Base-by-base conservation (phyloP, 2,329 filamentous ascomycete species). In the Ophiostoma perfectum region DNA sequence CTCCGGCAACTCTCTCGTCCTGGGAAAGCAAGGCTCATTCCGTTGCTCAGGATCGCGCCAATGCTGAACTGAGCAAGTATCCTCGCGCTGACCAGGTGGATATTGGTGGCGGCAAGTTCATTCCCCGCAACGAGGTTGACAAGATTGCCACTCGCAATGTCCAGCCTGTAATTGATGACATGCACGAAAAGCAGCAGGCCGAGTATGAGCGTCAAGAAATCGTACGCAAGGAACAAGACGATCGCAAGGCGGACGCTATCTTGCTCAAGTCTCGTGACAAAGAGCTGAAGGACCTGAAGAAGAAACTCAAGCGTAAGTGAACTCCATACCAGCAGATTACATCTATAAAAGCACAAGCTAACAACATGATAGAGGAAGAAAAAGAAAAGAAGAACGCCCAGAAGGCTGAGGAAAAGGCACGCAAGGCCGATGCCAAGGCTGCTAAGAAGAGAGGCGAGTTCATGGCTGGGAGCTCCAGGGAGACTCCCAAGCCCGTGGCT, bases 121-220 rank as follows among this genome's bases (percentile, higher is more conserved):
- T 97, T 81, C 86, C 92, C 49, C 87, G 90, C 73, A 82, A 86
- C 5, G 90, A 93, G 64, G 87, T 97, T 16, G 88, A 97, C 71
- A 87, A 86, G 5, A 90, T 97, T 72, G 93, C 93, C 2, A 84
- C 87, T 12, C 86, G 84, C 63, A 87, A 89, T 72, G 85, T 97
- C 16, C 91, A 94, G 76, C 93, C 93, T 4, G 87, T 95, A 0
- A 77, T 97, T 5, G 89, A 97, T 72, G 91, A 96, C 72, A 95
- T 97, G 71, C 88, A 89, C 67, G 88, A 91, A 66, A 91, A 88
- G 75, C 91, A 91, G 0, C 90, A 93, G 74, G 83, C 83, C 70
- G 88, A 92, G 75, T 83, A 86, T 52, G 90, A 89, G 65, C 84
- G 88, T 70, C 84, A 90, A 70, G 82, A 88, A 64, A 85, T 88